Conservation (phyloP, 2,329 filamentous ascomycete genomes). For the Aspergillus bombycis region DNA sequence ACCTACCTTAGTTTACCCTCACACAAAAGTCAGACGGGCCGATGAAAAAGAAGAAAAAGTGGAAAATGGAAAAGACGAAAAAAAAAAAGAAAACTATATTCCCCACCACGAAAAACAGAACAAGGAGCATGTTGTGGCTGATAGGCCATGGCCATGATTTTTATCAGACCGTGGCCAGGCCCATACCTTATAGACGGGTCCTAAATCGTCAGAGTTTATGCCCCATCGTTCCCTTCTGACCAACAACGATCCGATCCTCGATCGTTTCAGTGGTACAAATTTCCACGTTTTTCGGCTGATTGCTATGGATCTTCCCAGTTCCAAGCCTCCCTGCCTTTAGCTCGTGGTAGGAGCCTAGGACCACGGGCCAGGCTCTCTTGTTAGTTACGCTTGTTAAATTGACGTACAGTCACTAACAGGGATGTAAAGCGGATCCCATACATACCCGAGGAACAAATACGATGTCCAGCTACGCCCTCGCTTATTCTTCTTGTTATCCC, state of each 20-base stretch:
- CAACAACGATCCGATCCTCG: constrained; percentile 16
- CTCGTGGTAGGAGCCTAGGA: constrained; percentile 2
- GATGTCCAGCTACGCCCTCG: constrained; percentile 5
- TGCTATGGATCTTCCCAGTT: not conserved
- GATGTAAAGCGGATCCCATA: constrained; percentile 10
- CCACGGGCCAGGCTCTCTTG: not conserved
- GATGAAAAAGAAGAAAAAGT: not conserved
- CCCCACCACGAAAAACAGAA: not conserved
- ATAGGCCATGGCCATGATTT: not conserved
- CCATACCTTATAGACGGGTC: not conserved
- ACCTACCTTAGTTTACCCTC: not conserved
- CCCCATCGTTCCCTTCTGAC: constrained; percentile 17
- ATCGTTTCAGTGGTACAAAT: constrained; percentile 4
- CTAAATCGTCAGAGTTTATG: constrained; percentile 10
- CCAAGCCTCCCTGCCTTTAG: not conserved
- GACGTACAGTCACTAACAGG: constrained; percentile 1
- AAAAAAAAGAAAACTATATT: not conserved
- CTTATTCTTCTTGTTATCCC: constrained; percentile 3
- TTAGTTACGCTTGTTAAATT: constrained; percentile 4
- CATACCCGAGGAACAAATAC: constrained; percentile 5
- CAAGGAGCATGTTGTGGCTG: not conserved
- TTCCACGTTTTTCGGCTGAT: constrained; percentile 4
- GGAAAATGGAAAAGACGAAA: not conserved
- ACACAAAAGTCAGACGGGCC: not conserved
- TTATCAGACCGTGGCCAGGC: not conserved